Percentiles rank a stretch among this genome's conserved stretches.
Evolutionary conservation across 2,329 filamentous ascomycete genomes (phyloP).

Genomic region (Rugonectria rugulosa): DNA sequence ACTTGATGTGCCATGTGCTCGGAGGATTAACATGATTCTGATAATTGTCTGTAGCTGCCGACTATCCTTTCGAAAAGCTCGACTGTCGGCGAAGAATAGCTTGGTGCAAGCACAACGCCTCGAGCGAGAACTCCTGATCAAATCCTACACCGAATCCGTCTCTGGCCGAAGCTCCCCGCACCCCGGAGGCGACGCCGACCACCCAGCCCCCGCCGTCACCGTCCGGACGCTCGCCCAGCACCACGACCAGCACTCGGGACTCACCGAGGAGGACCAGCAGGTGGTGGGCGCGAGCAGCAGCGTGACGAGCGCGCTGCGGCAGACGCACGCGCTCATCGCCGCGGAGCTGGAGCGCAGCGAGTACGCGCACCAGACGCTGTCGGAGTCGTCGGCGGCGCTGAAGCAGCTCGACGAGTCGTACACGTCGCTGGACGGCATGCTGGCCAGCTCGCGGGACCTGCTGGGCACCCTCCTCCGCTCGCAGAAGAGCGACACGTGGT

Average conservation of each 20-base stretch:
- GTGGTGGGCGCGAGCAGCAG: conserved; percentile 79
- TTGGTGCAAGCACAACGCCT: conserved; percentile 76
- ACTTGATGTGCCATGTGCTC: too few relatives aligned
- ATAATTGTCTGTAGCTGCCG: conserved; percentile 55
- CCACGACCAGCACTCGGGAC: conserved; percentile 45
- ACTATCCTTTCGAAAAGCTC: conserved; percentile 79
- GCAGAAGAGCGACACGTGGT: conserved; percentile 98
- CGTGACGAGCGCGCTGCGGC: conserved; percentile 82
- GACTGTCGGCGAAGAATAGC: conserved; percentile 78
- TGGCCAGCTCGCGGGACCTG: conserved; percentile 77
- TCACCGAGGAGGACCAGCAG: conserved; percentile 74
- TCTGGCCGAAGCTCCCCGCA: conserved; percentile 44
- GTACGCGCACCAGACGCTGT: conserved; percentile 89
- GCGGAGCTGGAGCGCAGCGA: conserved; percentile 84
- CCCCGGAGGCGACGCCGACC: conserved; percentile 35
- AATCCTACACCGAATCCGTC: conserved; percentile 62
- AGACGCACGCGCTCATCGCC: conserved; percentile 87
- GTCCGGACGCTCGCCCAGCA: conserved; percentile 43
- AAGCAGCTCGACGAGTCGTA: conserved; percentile 83
- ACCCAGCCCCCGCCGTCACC: conserved; percentile 21
- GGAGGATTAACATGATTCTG: conserved; percentile 8
- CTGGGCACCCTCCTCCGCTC: conserved; percentile 81
- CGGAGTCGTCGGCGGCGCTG: conserved; percentile 84
- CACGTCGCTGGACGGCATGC: conserved; percentile 76
- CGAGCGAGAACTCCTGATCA: conserved; percentile 79